phyloP scores from a whole-genome alignment of 805 yeast species.

The Candida andamanensis region DNA sequence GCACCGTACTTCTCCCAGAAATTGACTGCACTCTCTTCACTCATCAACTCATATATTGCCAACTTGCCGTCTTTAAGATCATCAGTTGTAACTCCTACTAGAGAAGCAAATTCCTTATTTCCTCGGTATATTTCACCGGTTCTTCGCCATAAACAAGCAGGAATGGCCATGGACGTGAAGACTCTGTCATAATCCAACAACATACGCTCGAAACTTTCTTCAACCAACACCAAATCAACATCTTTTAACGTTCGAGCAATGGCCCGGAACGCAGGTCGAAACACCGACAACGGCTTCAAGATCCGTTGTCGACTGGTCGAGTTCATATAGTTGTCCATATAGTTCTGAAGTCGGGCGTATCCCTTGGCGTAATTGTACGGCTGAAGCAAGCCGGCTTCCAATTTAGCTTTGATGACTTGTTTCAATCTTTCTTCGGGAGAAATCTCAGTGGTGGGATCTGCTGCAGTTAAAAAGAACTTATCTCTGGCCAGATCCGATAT shows the following conservation, averaged over 20 bases:
- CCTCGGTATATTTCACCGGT: constrained; percentile 96
- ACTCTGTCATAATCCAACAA: constrained; percentile 89
- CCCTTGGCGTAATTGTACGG: constrained; percentile 95
- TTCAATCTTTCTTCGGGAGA: constrained; percentile 91
- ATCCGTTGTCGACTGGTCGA: constrained; percentile 78
- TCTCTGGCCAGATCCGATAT: constrained; percentile 80
- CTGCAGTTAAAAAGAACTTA: constrained; percentile 91
- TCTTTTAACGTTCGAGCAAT: constrained; percentile 87
- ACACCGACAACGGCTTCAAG: constrained; percentile 75
- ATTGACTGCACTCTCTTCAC: constrained; percentile 92
- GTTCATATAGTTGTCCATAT: constrained; percentile 92
- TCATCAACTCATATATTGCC: constrained; percentile 90
- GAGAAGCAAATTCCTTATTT: constrained; percentile 89
- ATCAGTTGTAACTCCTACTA: constrained; percentile 86
- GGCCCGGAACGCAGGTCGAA: constrained; percentile 90
- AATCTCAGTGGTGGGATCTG: constrained; percentile 91
- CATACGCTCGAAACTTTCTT: constrained; percentile 92
- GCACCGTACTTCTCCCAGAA: constrained; percentile 98
- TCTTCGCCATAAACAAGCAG: constrained; percentile 95
- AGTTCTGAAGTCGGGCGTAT: constrained; percentile 79
- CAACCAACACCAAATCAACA: constrained; percentile 86
- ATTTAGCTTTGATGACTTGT: constrained; percentile 89
- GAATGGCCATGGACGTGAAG: constrained; percentile 95
- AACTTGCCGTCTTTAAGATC: constrained; percentile 87
- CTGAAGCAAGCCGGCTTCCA: constrained; percentile 86